Base-by-base conservation (phyloP, 2,329 filamentous ascomycete species). In the Seiridium unicorne region DNA sequence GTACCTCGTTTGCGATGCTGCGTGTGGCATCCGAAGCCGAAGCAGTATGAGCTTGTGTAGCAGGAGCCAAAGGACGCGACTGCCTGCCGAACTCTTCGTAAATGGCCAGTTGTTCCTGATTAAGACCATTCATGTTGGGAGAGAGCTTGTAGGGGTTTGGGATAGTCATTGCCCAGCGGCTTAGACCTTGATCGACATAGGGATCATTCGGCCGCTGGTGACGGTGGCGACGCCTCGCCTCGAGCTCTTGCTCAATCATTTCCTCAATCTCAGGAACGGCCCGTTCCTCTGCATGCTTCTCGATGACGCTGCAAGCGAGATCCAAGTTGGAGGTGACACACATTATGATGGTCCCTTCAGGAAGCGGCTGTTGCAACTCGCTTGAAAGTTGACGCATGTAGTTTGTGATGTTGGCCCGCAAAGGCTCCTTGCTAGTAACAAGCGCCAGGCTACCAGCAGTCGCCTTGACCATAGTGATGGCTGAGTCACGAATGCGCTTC, bases 281-380 rank as follows among this genome's bases (percentile, higher is more conserved):
- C 62, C 94, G 91, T 69, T 96, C 91, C 73, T 98, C 94, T 3
- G 95, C 96, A 57, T 95, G 93, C 74, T 95, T 93, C 75, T 99
- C 95, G 51, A 99, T 96, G 63, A 97, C 91, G 67, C 86, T 90
- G 71, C 95, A 98, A 51, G 96, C 94, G 46, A 93, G 84, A 67
- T 99, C 95, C 36, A 99, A 84, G 72, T 99, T 99, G 65, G 96
- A 94, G 73, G 98, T 99, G 62, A 99, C 94, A 75, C 96, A 98
- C 92, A 99, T 97, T 60, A 98, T 86, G 62, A 99, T 95, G 38
- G 95, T 91, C 5, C 95, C 95, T 76, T 99, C 95, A 0, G 95
- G 92, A 63, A 99, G 84, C 13, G 91, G 91, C 57, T 92, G 90
- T 58, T 92, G 88, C 44, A 96, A 84, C 44, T 89, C 86, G 54